phyloP scores from a whole-genome alignment of 352 stramenopile genomes.

The Pythium oligandrum region DNA sequence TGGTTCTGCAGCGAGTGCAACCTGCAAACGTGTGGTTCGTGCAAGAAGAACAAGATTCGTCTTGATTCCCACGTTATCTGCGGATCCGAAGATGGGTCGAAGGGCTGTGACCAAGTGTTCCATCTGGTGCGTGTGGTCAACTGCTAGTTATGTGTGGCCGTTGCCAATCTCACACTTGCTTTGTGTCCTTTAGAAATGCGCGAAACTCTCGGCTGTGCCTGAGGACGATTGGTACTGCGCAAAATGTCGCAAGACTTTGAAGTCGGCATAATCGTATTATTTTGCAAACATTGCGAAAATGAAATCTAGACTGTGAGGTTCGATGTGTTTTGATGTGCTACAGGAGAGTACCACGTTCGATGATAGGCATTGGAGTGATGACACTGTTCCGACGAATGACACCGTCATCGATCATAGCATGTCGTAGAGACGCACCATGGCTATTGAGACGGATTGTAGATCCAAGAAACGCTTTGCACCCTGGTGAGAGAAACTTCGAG shows the following conservation, averaged over 20 bases:
- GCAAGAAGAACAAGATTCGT: constrained; percentile 85
- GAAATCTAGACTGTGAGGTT: not conserved
- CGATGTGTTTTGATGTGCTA: not conserved
- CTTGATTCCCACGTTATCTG: constrained; percentile 90
- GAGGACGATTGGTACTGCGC: constrained; percentile 89
- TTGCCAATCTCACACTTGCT: constrained; percentile 4
- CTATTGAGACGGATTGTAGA: too few species aligned
- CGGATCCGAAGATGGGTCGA: constrained; percentile 81
- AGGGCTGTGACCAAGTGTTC: constrained; percentile 85
- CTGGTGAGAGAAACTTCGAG: too few species aligned
- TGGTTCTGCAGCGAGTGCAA: constrained; percentile 90
- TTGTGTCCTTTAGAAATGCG: constrained; percentile 72
- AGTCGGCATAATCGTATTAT: constrained; percentile 1
- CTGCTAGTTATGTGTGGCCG: not conserved
- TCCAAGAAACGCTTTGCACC: too few species aligned
- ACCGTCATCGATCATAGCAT: too few species aligned
- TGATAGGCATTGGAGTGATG: too few species aligned
- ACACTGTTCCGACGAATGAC: too few species aligned
- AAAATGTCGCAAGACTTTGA: constrained; percentile 47
- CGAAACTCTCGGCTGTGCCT: constrained; percentile 65
- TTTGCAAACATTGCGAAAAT: not conserved
- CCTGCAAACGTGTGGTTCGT: constrained; percentile 68
- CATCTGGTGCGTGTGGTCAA: constrained; percentile 54
- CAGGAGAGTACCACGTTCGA: not conserved
- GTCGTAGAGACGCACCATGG: too few species aligned